Evolutionary conservation across 2,329 filamentous ascomycete genomes (phyloP).

Genomic region (Hyphodiscus sp.): DNA sequence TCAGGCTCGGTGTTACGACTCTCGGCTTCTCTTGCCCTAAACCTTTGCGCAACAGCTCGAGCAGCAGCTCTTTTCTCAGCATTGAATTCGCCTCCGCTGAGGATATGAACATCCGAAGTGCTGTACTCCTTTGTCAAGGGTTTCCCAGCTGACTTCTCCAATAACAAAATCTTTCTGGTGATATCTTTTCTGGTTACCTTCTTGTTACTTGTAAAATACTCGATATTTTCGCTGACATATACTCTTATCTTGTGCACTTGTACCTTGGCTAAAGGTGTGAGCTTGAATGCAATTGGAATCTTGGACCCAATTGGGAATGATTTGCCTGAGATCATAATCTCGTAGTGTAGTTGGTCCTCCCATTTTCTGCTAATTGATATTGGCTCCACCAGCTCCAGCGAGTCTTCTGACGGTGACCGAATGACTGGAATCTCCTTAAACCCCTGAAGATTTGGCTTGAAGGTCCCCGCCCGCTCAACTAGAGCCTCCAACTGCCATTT

Average conservation of each 20-base stretch:
- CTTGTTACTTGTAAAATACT: conserved; percentile 64
- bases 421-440: conserved; percentile 62
- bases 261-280: conserved; percentile 67
- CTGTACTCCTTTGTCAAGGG: conserved; percentile 57
- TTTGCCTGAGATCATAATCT: conserved; percentile 73
- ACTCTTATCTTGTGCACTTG: conserved; percentile 70
- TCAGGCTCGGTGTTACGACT: conserved; percentile 41
- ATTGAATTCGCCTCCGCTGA: conserved; percentile 60
- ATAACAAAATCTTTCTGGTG: conserved; percentile 59
- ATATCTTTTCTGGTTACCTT: conserved; percentile 62
- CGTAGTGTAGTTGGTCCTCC: conserved; percentile 71
- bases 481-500: conserved; percentile 64
- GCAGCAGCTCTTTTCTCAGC: conserved; percentile 36
- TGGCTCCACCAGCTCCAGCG: conserved; percentile 65
- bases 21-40: conserved; percentile 43
- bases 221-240: conserved; percentile 65
- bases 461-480: conserved; percentile 63
- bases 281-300: conserved; percentile 69
- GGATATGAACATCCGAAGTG: conserved; percentile 59
- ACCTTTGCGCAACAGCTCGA: conserved; percentile 27
- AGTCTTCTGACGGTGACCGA: conserved; percentile 62
- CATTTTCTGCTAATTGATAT: conserved; percentile 71
- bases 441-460: conserved; percentile 62
- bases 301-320: conserved; percentile 66
- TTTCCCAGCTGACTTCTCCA: conserved; percentile 64